Evolutionary conservation across 768 basidiomycete species (phyloP), one percentile per base, ranked within the genome.

Genomic region (Serendipita vermifera): DNA sequence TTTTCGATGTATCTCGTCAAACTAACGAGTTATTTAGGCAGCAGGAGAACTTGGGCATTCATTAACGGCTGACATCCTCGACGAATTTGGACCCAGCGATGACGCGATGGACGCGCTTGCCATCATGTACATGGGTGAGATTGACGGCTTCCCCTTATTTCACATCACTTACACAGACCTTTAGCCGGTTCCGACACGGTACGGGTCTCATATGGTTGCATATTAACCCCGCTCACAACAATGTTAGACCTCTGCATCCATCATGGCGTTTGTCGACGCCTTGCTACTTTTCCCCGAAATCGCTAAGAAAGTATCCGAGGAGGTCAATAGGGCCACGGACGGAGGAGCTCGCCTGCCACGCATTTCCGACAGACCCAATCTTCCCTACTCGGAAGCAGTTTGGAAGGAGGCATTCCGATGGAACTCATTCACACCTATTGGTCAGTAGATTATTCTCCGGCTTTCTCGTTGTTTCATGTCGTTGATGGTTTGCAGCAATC

Each of bases 311-410:
- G 65, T 64, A 1, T 72, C 74, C 40, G 59, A 57, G 5, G 75
- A 74, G 41, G 64, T 77, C 7, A 71, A 75, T 32, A n/a, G n/a
- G n/a, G 35, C 46, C 0, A 62, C 72, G 11, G 51, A 67, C 4
- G 70, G 69, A 5, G 33, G 33, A 9, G 62, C 65, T 24, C 65
- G 71, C 0, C 62, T 75, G 9, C 71, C 72, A 2, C 67, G 59
- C 0, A 55, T 69, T 17, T 67, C 64, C 2, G 73, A 75, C 55
- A 60, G 61, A 2, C 59, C 63, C 5, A 55, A 59, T 0, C 57
- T 74, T 14, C 72, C 72, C 0, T 75, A 72, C 55, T 59, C 72
- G 26, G 59, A 57, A 5, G 73, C 73, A 3, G 43, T 75, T 2
- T 57, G 72, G 39, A 71, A 69, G 58, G 75, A 77, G 61, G 58